These are phyloP conservation scores for Neonectria magnoliae DNA, from an alignment of 2,329 filamentous ascomycete species.

Conservation along the genomic window DNA sequence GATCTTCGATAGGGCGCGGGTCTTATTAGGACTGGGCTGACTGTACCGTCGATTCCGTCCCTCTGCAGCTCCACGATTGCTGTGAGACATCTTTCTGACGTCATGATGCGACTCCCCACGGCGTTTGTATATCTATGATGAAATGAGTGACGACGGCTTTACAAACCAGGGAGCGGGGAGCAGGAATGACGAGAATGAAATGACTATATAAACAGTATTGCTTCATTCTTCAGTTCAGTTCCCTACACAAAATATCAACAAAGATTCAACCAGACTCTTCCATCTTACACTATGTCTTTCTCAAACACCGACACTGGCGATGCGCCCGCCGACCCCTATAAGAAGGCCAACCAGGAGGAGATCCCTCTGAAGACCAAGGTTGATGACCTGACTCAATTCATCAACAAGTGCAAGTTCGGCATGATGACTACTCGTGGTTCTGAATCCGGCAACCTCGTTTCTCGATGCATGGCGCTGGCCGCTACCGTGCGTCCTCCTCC, in stretches of 20 bases:
- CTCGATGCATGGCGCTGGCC: slow-evolving; percentile 87
- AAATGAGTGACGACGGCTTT: slow-evolving; percentile 40
- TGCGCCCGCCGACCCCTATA: slow-evolving; percentile 81
- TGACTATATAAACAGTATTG: slow-evolving; percentile 29
- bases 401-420: slow-evolving; percentile 80
- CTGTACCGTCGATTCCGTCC: not conserved
- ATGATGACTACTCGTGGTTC: slow-evolving; percentile 86
- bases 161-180: slow-evolving; percentile 24
- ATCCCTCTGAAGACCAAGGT: slow-evolving; percentile 78
- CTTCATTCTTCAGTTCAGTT: not conserved
- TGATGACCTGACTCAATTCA: slow-evolving; percentile 76
- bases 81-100: slow-evolving; percentile 21
- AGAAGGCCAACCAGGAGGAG: slow-evolving; percentile 74
- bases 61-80: slow-evolving; percentile 3
- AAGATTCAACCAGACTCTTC: not conserved
- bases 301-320: slow-evolving; percentile 68
- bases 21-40: not conserved
- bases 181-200: not conserved
- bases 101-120: slow-evolving; percentile 21
- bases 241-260: too few relatives aligned
- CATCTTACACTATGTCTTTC: slow-evolving; percentile 52
- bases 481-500: slow-evolving; percentile 68
- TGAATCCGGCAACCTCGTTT: slow-evolving; percentile 73
- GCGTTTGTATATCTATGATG: slow-evolving; percentile 40
- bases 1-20: not conserved